Evolutionary conservation across 805 yeast genomes (phyloP).

Genomic region (Kodamaea kaohsiungensis): DNA sequence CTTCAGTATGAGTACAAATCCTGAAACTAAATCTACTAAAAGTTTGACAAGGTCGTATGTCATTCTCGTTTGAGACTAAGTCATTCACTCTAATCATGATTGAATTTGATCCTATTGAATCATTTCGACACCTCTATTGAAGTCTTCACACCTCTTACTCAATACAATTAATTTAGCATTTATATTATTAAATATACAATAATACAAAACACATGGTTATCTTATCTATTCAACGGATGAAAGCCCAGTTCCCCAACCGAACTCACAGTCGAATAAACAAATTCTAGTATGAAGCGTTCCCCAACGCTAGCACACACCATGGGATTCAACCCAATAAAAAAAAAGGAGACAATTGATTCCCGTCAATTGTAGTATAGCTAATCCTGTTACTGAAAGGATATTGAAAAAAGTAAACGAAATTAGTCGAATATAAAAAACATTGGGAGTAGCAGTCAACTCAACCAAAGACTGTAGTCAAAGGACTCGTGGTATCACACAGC

Average conservation of each 20-base stretch:
- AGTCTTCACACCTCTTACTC: not conserved
- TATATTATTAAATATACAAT: constrained; percentile 9
- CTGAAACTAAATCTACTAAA: too few relatives aligned
- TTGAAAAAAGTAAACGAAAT: not conserved
- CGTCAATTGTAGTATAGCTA: constrained; percentile 8
- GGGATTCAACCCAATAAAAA: constrained; percentile 10
- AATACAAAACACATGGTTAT: not conserved
- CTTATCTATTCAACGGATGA: not conserved
- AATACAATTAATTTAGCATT: constrained; percentile 1
- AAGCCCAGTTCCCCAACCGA: constrained; percentile 10
- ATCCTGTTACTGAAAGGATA: constrained; percentile 1
- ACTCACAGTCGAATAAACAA: constrained; percentile 1
- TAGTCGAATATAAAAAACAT: not conserved
- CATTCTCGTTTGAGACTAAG: too few relatives aligned
- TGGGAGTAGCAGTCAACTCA: constrained; percentile 2
- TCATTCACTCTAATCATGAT: too few relatives aligned
- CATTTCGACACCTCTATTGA: too few relatives aligned
- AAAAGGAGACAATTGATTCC: constrained; percentile 10
- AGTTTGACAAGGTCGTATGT: too few relatives aligned
- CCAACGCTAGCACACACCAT: constrained; percentile 5
- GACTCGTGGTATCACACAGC: not conserved
- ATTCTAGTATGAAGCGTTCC: constrained; percentile 5
- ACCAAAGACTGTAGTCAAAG: not conserved
- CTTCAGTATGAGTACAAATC: too few relatives aligned
- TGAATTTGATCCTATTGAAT: too few relatives aligned